phyloP scores from a whole-genome alignment of 2,329 filamentous ascomycete species.

The Cladosporium sphaerospermum region DNA sequence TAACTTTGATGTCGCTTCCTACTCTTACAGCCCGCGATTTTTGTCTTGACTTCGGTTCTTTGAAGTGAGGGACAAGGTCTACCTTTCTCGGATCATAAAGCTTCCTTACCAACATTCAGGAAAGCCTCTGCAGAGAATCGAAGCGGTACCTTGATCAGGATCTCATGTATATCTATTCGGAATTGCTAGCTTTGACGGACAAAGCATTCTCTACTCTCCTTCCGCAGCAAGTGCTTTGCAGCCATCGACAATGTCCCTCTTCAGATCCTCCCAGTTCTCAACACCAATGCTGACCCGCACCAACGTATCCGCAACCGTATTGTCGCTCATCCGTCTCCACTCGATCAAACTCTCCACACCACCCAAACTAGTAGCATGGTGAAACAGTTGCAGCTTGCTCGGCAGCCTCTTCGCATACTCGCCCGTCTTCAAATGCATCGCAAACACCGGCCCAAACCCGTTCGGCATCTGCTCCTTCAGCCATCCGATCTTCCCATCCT shows the following conservation, averaged over 20 bases:
- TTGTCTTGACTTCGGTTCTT: too few species aligned
- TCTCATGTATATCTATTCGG: too few species aligned
- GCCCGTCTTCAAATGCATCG: conserved; percentile 58
- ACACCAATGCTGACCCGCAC: conserved; percentile 80
- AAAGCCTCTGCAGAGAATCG: too few species aligned
- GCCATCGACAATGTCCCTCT: conserved; percentile 20
- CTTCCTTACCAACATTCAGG: too few species aligned
- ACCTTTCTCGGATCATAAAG: too few species aligned
- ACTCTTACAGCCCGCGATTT: too few species aligned
- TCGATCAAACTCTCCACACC: conserved; percentile 95
- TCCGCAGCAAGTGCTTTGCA: conserved; percentile 41
- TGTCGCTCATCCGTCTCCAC: conserved; percentile 88
- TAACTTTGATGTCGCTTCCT: too few species aligned
- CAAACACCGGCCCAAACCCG: conserved; percentile 85
- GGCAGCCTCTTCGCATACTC: conserved; percentile 63
- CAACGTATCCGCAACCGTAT: conserved; percentile 62
- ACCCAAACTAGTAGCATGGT: conserved; percentile 89
- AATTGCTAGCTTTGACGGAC: too few species aligned
- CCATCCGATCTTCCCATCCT: conserved; percentile 51
- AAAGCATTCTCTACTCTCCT: too few species aligned
- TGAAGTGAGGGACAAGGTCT: too few species aligned
- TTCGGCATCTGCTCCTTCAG: conserved; percentile 81
- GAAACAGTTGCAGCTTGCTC: conserved; percentile 73
- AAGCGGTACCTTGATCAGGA: too few species aligned
- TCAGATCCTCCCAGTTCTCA: conserved; percentile 80